phyloP scores from a whole-genome alignment of 1,284 basidiomycete species.

The Puccinia horiana region DNA sequence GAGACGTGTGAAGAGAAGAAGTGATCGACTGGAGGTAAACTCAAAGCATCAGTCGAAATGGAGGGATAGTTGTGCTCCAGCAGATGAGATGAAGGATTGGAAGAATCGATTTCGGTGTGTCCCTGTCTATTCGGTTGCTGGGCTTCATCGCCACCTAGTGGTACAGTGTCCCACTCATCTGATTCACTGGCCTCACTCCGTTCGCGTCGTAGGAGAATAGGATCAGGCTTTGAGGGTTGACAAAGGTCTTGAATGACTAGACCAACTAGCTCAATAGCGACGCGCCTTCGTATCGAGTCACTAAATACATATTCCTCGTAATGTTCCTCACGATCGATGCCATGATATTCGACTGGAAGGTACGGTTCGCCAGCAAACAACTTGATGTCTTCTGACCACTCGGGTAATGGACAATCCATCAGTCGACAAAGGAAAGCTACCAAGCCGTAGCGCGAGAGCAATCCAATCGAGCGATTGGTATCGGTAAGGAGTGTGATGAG shows the following conservation, averaged over 20 bases:
- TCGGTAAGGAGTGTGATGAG: conserved; percentile 36
- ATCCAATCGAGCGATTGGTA: conserved; percentile 18
- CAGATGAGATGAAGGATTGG: conserved; percentile 23
- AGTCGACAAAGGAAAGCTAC: conserved; percentile 36
- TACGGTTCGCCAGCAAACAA: conserved; percentile 9
- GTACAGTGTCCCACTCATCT: conserved; percentile 34
- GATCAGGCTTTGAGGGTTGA: conserved; percentile 8
- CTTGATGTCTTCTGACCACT: conserved; percentile 24
- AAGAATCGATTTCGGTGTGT: background rate
- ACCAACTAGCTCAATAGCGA: conserved; percentile 4
- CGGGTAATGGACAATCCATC: background rate
- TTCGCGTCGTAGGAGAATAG: background rate
- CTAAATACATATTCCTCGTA: conserved; percentile 32
- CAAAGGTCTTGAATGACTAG: conserved; percentile 14
- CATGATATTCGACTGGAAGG: conserved; percentile 30
- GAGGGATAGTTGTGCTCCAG: background rate
- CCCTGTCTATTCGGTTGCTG: background rate
- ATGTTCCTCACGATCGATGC: background rate
- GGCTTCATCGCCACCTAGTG: background rate
- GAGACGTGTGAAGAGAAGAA: conserved; percentile 16
- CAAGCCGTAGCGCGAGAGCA: conserved; percentile 30
- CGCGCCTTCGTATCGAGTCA: background rate
- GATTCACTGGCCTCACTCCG: conserved; percentile 17
- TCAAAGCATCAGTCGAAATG: background rate
- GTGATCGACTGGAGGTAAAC: conserved; percentile 10